Conservation (phyloP, 2,329 filamentous ascomycete genomes). For the Blastomyces percursus region DNA sequence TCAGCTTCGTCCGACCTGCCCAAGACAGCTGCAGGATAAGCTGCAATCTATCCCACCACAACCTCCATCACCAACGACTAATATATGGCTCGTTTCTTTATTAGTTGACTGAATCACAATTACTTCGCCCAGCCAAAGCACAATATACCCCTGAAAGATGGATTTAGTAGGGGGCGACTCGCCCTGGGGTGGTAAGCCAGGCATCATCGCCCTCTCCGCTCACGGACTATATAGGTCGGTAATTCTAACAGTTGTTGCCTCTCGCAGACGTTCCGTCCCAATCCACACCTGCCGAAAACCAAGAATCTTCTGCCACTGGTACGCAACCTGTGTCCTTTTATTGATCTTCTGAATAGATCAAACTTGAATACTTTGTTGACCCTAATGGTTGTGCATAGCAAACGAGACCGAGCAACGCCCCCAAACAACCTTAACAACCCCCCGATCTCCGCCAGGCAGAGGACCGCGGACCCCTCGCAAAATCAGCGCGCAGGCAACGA, state of each 20-base stretch:
- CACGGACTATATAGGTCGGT: slow-evolving; percentile 4
- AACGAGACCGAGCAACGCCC: slow-evolving; percentile 15
- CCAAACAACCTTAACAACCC: slow-evolving; percentile 30
- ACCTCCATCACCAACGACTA: background rate
- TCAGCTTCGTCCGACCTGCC: background rate
- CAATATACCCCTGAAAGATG: slow-evolving; percentile 19
- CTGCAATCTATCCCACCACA: background rate
- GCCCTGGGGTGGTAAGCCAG: slow-evolving; percentile 39
- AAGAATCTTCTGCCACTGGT: slow-evolving; percentile 23
- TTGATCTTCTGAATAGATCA: background rate
- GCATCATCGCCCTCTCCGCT: slow-evolving; percentile 17
- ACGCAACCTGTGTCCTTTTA: slow-evolving; percentile 9
- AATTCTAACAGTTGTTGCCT: slow-evolving; percentile 16
- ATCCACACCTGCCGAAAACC: slow-evolving; percentile 23
- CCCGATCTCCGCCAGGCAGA: slow-evolving; percentile 39
- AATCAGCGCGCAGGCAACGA: slow-evolving; percentile 50
- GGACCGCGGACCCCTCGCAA: slow-evolving; percentile 45
- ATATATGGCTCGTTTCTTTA: background rate
- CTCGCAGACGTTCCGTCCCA: slow-evolving; percentile 38
- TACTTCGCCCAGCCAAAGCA: background rate
- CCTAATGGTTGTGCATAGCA: slow-evolving; percentile 7
- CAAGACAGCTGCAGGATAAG: background rate
- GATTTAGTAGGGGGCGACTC: slow-evolving; percentile 37
- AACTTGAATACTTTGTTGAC: background rate
- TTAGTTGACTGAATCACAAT: background rate